Conservation (phyloP, 768 basidiomycete species). For the Tricholoma terreum region DNA sequence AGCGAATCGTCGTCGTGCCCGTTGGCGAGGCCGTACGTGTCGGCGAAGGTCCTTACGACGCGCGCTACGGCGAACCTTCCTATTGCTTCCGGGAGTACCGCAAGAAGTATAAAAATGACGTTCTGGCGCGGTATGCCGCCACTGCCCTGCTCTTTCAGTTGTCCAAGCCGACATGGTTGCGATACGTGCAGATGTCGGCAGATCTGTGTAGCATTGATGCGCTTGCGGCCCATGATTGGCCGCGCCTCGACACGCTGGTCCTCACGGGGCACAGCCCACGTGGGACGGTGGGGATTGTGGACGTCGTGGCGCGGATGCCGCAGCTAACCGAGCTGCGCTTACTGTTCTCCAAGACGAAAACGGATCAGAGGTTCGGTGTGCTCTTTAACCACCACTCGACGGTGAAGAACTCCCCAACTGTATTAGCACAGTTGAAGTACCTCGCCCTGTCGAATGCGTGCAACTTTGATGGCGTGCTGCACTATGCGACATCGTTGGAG, state of each 20-base stretch:
- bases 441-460: slow-evolving; percentile 40
- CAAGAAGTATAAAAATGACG: slow-evolving; percentile 34
- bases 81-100: slow-evolving; percentile 40
- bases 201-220: slow-evolving; percentile 32
- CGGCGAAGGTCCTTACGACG: slow-evolving; percentile 39
- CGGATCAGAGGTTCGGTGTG: slow-evolving; percentile 25
- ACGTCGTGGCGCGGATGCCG: slow-evolving; percentile 35
- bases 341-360: slow-evolving; percentile 30
- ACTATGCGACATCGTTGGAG: slow-evolving; percentile 28
- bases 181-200: slow-evolving; percentile 37
- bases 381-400: slow-evolving; percentile 20
- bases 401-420: slow-evolving; percentile 15
- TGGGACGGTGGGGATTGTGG: slow-evolving; percentile 25
- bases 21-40: slow-evolving; percentile 40
- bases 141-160: slow-evolving; percentile 30
- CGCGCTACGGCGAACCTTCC: slow-evolving; percentile 30
- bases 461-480: slow-evolving; percentile 27
- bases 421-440: slow-evolving; percentile 28
- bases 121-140: slow-evolving; percentile 28
- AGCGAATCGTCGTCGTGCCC: slow-evolving; percentile 33
- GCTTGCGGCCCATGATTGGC: slow-evolving; percentile 32
- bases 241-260: slow-evolving; percentile 34
- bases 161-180: slow-evolving; percentile 27
- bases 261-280: slow-evolving; percentile 38
- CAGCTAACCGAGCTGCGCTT: slow-evolving; percentile 30